phyloP scores from a whole-genome alignment of 805 yeast species.

The Candida hungchunana region DNA sequence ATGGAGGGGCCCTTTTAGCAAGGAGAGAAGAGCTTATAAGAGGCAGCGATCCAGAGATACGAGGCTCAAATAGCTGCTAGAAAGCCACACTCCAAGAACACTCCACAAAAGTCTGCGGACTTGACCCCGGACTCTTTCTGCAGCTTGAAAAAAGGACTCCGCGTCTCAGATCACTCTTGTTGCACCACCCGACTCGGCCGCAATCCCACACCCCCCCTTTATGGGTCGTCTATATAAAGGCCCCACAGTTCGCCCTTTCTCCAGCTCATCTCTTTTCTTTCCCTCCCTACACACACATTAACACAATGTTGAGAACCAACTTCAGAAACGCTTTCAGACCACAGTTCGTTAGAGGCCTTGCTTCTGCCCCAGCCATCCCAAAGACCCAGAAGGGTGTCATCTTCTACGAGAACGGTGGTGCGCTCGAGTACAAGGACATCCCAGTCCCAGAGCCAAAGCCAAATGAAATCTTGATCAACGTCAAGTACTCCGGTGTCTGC shows the following conservation, averaged over 20 bases:
- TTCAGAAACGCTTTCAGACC: slow-evolving; percentile 20
- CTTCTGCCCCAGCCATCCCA: slow-evolving; percentile 37
- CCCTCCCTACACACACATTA: background rate
- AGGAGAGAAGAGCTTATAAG: too few relatives aligned
- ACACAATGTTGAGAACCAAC: slow-evolving; percentile 25
- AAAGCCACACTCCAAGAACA: too few relatives aligned
- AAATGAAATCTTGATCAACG: slow-evolving; percentile 59
- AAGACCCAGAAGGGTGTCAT: slow-evolving; percentile 48
- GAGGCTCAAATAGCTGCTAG: too few relatives aligned
- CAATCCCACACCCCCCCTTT: background rate
- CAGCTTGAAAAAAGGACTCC: slow-evolving; percentile 6
- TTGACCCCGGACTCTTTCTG: background rate
- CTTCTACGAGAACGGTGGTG: slow-evolving; percentile 49
- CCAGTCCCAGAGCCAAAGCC: slow-evolving; percentile 60
- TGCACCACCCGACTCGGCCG: slow-evolving; percentile 6
- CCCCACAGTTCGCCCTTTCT: background rate
- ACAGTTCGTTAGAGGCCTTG: slow-evolving; percentile 24
- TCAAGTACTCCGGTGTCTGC: slow-evolving; percentile 71
- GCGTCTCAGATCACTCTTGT: slow-evolving; percentile 5
- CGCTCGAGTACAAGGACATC: slow-evolving; percentile 45
- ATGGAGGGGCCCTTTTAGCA: too few relatives aligned
- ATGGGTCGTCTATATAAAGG: background rate
- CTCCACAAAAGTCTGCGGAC: too few relatives aligned
- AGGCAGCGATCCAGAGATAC: too few relatives aligned
- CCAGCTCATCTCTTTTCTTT: background rate